These are phyloP conservation scores for Codiaeum variegatum DNA, from an alignment of 441 rosid species.

Conservation along the genomic window DNA sequence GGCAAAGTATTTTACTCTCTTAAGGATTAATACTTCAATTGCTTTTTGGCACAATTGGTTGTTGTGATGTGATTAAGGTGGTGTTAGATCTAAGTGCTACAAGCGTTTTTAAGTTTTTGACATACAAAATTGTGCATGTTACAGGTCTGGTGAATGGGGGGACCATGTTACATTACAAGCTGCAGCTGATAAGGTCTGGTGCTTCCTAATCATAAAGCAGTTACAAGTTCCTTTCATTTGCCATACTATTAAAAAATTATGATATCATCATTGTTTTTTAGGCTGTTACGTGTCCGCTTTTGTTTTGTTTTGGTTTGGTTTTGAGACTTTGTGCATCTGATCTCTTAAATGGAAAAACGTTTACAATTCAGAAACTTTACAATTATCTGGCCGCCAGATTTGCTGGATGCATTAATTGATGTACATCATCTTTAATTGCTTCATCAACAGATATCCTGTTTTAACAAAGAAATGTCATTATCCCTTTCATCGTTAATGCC, in stretches of 20 bases:
- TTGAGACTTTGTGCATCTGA: no score
- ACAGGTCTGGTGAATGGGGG: conserved; percentile 93
- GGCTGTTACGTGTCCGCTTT: no score
- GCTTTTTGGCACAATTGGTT: conserved; percentile 14
- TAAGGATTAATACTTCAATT: conserved; percentile 13
- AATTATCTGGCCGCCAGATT: no score
- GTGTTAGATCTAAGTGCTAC: background rate
- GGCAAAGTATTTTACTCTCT: conserved; percentile 64
- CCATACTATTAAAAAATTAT: background rate
- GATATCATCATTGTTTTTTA: background rate
- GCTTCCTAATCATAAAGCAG: conserved; percentile 17
- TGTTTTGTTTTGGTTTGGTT: no score
- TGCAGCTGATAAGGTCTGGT: conserved; percentile 83
- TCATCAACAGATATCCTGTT: no score
- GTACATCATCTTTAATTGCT: no score
- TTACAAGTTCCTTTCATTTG: background rate
- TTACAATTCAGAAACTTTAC: no score
- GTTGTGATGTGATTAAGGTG: conserved; percentile 19
- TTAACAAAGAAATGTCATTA: background rate
- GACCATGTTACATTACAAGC: conserved; percentile 95
- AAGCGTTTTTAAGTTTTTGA: conserved; percentile 18
- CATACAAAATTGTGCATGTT: conserved; percentile 25
- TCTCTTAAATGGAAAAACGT: no score
- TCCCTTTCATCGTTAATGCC: background rate
- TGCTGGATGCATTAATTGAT: no score